Evolutionary conservation across 306 rosid genomes (phyloP).

Genomic region (Pyrus communis): DNA sequence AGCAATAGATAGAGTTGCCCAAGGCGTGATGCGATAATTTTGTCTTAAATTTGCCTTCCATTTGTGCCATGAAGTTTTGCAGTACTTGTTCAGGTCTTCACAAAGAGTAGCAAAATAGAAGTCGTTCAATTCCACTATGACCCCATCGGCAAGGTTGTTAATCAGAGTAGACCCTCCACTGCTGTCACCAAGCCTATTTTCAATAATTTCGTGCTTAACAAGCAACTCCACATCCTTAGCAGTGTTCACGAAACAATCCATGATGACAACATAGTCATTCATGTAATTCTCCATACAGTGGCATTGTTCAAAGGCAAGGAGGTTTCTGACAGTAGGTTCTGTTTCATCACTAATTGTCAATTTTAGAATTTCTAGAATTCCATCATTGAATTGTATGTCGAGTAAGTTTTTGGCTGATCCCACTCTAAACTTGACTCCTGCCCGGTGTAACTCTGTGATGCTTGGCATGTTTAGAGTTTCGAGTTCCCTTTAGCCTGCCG

Average conservation of each 20-base stretch:
- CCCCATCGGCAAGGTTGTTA: conserved; percentile 2
- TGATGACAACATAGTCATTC: background rate
- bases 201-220: background rate
- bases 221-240: conserved; percentile 5
- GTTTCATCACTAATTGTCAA: too few species aligned
- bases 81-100: background rate
- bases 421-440: conserved; percentile 1
- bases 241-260: conserved; percentile 2
- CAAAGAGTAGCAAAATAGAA: background rate
- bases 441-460: conserved; percentile 6
- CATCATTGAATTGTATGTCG: too few species aligned
- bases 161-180: background rate
- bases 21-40: conserved; percentile 9
- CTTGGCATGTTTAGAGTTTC: background rate
- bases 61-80: background rate
- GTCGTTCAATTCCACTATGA: background rate
- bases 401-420: background rate
- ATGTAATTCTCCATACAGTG: background rate
- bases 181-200: background rate
- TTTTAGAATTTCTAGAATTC: too few species aligned
- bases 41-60: conserved; percentile 20
- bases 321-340: too few species aligned
- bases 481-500: background rate
- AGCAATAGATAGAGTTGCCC: conserved; percentile 15
- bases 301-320: too few species aligned